Base-by-base conservation (phyloP, 139 green algal genomes). In the Chlamydomonas sp. region DNA sequence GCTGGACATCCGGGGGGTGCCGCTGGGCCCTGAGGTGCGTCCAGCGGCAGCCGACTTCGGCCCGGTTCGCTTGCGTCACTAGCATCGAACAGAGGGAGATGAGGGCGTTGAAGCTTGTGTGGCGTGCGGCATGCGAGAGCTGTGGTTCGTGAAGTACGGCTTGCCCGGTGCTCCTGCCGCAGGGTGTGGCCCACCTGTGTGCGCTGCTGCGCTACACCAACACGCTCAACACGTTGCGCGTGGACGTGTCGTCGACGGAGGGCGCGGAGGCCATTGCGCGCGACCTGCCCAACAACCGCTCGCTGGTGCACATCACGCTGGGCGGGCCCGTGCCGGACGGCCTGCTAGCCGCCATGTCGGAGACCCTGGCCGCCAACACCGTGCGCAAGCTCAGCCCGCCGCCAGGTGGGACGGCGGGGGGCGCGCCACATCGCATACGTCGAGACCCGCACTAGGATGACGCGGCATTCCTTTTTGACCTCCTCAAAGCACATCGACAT, bases 281-380 rank as follows among this genome's bases (percentile, higher is more conserved):
- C 2, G 92, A 92, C 59, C 89, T 95, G 77, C 90, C 88, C 2
- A 63, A 67, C 77, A 94, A 94, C 85, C 83, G 67, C 66, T 91
- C 49, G 31, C 89, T 95, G 4, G 90, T 92, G 78, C 90, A 94
- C 89, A 84, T 95, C 10, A 94, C 90, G 74, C 89, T 95, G 64
- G 92, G 92, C 17, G 92, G 92, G 1, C 90, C 90, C 4, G 91
- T 94, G 15, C 92, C 92, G 6, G 92, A 95, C 79, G 66, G 83
- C 31, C 85, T 95, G 83, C 86, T 93, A 63, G 87, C 78, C 1
- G 62, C 85, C 18, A 88, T 93, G 90, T 84, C 66, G 18, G 85
- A 93, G 77, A 93, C 80, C 12, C 90, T 93, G 3, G 85, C 85
- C 3, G 61, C 74, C 15, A 92, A 92, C 79, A 92, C 89, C 49